Base-by-base conservation (phyloP, 768 basidiomycete genomes). In the Termitomyces sp. region DNA sequence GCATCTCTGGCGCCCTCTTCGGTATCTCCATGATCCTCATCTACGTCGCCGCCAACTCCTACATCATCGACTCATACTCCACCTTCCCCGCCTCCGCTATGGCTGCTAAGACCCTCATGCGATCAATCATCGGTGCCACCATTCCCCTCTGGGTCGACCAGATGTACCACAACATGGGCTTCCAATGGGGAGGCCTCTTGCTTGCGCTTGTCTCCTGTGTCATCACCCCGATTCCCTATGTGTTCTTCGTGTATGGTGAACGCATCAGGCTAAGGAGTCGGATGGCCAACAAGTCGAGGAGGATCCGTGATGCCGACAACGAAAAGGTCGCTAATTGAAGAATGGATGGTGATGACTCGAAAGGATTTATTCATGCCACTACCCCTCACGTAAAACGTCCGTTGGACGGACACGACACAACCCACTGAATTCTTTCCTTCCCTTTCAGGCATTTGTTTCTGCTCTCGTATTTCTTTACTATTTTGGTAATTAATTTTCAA, bases 11-110 rank as follows among this genome's bases (percentile, higher is more conserved):
- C 12, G 65, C 65, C 42, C 56, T 76, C 31, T 75, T 78, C 58
- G 76, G 77, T 9, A 68, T 75, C 53, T 71, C 72, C 52, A 72
- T 76, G 71, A 73, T 75, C 61, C 64, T 76, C 57, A 61, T 77
- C 60, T 78, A 77, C 65, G 69, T 76, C 61, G 71, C 74, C 39
- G 74, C 73, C 18, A 74, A 77, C 64, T 74, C 73, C 5, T 77
- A 77, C 65, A 76, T 79, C 68, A 70, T 79, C 57, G 76, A 78
- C 65, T 72, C 71, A 14, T 76, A 75, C 67, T 69, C 68, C 58
- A 59, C 64, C 42, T 77, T 69, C 60, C 75, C 78, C 10, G 78
- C 79, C 2, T 74, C 72, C 16, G 78, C 78, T 5, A 73, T 79
- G 59, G 77, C 78, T 12, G 78, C 77, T 4, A 77, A 76, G 59